Evolutionary conservation across 164 flowering plant genomes (phyloP).

Genomic region (Litsea cubeba): DNA sequence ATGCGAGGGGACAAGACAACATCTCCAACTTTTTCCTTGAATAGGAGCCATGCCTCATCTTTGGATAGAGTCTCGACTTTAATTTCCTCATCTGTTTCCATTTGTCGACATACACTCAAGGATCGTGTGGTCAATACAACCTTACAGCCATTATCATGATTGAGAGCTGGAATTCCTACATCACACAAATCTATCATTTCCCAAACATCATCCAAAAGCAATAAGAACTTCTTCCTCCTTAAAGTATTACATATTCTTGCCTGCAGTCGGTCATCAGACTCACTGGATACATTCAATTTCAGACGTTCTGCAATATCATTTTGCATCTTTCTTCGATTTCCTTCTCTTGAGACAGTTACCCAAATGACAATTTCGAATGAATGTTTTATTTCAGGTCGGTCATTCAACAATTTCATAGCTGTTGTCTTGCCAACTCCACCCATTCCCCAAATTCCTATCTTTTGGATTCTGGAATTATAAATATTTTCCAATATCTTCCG

Average conservation of each 20-base stretch:
- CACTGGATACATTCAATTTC: background rate
- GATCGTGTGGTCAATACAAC: too few relatives aligned
- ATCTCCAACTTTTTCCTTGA: background rate
- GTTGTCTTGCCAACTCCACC: conserved; percentile 8
- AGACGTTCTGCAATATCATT: background rate
- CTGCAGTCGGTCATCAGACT: background rate
- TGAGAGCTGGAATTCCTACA: too few relatives aligned
- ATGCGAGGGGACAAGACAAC: background rate
- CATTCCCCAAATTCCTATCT: conserved; percentile 5
- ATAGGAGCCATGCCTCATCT: background rate
- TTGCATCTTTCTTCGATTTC: background rate
- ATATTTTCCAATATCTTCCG: background rate
- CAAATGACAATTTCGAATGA: conserved; percentile 4
- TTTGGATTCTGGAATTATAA: background rate
- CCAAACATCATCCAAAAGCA: background rate
- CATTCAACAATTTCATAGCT: background rate
- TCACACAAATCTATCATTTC: too few relatives aligned
- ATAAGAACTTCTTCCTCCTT: background rate
- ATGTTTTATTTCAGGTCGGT: too few relatives aligned
- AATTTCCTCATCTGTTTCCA: conserved; percentile 2
- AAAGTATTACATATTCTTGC: background rate
- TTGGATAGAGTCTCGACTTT: background rate
- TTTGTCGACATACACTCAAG: background rate
- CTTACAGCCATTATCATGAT: too few relatives aligned
- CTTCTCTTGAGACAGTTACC: conserved; percentile 5